Evolutionary conservation across 2,329 filamentous ascomycete species (phyloP), one percentile per base, ranked within the genome.

Genomic region (Phaeomoniella chlamydospora): DNA sequence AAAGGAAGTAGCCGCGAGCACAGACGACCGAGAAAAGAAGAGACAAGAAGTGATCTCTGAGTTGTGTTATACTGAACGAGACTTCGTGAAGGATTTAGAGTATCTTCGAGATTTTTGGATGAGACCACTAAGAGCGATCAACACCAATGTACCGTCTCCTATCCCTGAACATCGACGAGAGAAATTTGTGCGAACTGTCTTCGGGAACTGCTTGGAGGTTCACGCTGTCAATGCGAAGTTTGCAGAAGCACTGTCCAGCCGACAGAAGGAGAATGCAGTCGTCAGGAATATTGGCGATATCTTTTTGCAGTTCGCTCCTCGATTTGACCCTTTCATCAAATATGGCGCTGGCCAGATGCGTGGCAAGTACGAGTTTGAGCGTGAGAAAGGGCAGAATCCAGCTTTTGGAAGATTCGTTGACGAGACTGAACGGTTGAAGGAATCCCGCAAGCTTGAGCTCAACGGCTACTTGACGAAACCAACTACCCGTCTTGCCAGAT

Each of bases 21-120:
- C 94, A 18, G 77, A 77, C 34, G 90, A 98, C 46, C 75, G 74
- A 45, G 90, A 98, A 58, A 92, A 94, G 75, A 96, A 96, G 65
- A 76, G 90, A 31, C 90, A 98, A 55, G 90, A 98, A 54, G 83
- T 98, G 47, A 94, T 98, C 41, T 94, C 88, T 4, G 90, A 98
- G 56, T 78, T 96, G 42, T 94, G 92, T 76, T 98, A 98, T 61
- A 98, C 90, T 0, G 90, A 98, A 57, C 76, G 90, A 47, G 90
- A 98, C 61, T 98, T 98, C 50, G 90, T 98, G 54, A 98, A 98
- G 64, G 90, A 98, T 58, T 67, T 98, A 49, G 90, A 98, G 58
- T 98, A 98, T 53, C 67, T 98, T 18, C 77, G 90, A 42, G 90
- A 98, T 62, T 98, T 96, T 66, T 98, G 90, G 90, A 94, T 98